Evolutionary conservation across 2,329 filamentous ascomycete species (phyloP), one percentile per base, ranked within the genome.

Genomic region (Chrysoporthe austroafricana): DNA sequence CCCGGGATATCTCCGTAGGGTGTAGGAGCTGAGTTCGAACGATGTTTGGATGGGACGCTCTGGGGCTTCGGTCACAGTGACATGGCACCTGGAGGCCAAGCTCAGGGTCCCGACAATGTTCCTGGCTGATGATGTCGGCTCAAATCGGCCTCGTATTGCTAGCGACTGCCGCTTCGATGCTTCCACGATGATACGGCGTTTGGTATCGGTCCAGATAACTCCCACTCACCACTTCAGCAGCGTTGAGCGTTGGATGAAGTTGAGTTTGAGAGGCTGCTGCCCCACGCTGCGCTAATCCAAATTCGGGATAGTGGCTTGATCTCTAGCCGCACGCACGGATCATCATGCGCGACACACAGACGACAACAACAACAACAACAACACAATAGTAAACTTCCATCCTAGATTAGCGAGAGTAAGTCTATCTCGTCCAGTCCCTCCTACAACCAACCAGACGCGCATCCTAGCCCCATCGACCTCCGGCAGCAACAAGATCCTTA

Each of bases 221-320:
- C 16, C 8, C 54, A 39, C 32, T 11, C 54, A 21, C 54, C 39
- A 32, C 13, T 54, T 7, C 26, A 34, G 21, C 26, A 54, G 26
- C 50, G 50, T 54, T 34, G 21, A 46, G 59, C 14, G 44, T 65
- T 65, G 63, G 34, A 52, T 52, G 63, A 57, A 42, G 64, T 56
- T 66, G 65, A 67, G 43, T 63, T 67, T 63, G 43, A 52, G 63
- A 60, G 44, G 36, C 14, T 48, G 3, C n/a, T 58, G 59, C 64
- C 64, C 64, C 64, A 62, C 64, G 42, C 46, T 4, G 39, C 18
- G 21, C 48, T 56, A 62, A 1, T 14, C 50, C 59, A 3, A 3
- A 60, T 57, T 4, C 8, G 48, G 64, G 11, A 14, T 66, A 42
- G 64, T n/a, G 58, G 18, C 4, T 26, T 36, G 8, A 14, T 46